Evolutionary conservation across 176 grass and related monocot genomes (phyloP), one percentile per base, ranked within the genome.

Genomic region (Oryza coarctata): DNA sequence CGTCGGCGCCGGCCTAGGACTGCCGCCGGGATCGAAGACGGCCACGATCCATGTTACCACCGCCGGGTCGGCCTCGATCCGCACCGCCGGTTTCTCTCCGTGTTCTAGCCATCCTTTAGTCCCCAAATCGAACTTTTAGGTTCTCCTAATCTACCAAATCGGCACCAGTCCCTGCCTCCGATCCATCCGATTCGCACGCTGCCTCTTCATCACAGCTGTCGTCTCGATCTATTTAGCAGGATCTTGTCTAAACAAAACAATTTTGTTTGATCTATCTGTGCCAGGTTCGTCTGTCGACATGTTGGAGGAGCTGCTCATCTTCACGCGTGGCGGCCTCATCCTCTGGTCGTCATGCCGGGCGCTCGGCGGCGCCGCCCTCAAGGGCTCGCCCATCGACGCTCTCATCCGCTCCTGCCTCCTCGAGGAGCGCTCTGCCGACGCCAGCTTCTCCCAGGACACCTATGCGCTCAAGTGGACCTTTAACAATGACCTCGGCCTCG

Each of bases 271-370:
- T 25, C n/a, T 3, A 60, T 58, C 18, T 43, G 7, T 11, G 40
- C 6, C 55, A 25, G 55, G 55, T 60, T 60, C 9, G 9, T 9
- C 9, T 0, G 50, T 60, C 55, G n/a, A 60, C 22, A 98, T 98
- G 95, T 78, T 98, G 86, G 95, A 98, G 87, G 90, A 98, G 80
- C 88, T 98, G 65, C 87, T 98, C 63, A 88, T 98, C 92, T 98
- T 98, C 84, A 98, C 90, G 60, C 86, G 92, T 7, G 95, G 95
- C 5, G 95, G 95, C 12, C 84, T 98, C n/a, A 94, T 98, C 86
- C 84, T 98, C 6, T 94, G 95, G 95, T 95, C 93, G 11, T 95
- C 93, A 1, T 95, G 93, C 90, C 78, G 87, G 0, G 88, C 83
- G 0, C 87, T 94, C 4, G 90, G 90, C 65, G 86, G 63, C 12